These are phyloP conservation scores for Pythium sukuiense DNA, from an alignment of 352 stramenopile species.

Conservation along the genomic window DNA sequence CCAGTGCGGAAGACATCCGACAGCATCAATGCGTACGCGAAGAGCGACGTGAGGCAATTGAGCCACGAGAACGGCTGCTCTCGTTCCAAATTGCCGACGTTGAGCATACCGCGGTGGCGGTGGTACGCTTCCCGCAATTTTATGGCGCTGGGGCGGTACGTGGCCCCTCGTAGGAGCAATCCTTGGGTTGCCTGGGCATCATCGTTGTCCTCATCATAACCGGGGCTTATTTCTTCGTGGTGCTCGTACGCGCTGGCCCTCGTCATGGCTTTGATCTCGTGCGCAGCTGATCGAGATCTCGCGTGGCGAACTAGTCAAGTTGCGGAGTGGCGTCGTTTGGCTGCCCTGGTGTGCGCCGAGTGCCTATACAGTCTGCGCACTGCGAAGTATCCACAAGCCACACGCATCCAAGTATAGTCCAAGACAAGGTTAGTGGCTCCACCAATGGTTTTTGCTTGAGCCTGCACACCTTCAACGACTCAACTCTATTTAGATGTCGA, in stretches of 20 bases:
- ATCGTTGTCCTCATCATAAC: background rate
- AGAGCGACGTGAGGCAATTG: background rate
- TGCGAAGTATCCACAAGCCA: no score
- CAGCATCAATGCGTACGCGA: background rate
- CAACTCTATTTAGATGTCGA: no score
- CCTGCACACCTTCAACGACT: no score
- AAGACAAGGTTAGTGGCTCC: no score
- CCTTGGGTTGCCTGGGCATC: background rate
- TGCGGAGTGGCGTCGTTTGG: no score
- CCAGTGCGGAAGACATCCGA: background rate
- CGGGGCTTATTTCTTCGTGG: background rate
- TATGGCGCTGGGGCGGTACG: background rate
- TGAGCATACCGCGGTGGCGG: background rate
- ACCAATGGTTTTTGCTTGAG: no score
- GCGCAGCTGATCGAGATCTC: background rate
- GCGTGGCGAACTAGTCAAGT: no score
- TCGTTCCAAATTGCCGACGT: conserved; percentile 1
- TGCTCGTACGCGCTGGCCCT: background rate
- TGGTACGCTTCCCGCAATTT: background rate
- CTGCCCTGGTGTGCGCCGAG: no score
- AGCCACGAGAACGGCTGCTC: conserved; percentile 10
- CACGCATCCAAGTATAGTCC: no score
- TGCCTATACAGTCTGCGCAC: no score
- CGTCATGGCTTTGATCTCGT: background rate
- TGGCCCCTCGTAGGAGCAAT: background rate